Conservation (phyloP, 495 filamentous ascomycete genomes). For the Neurospora sublineolata region DNA sequence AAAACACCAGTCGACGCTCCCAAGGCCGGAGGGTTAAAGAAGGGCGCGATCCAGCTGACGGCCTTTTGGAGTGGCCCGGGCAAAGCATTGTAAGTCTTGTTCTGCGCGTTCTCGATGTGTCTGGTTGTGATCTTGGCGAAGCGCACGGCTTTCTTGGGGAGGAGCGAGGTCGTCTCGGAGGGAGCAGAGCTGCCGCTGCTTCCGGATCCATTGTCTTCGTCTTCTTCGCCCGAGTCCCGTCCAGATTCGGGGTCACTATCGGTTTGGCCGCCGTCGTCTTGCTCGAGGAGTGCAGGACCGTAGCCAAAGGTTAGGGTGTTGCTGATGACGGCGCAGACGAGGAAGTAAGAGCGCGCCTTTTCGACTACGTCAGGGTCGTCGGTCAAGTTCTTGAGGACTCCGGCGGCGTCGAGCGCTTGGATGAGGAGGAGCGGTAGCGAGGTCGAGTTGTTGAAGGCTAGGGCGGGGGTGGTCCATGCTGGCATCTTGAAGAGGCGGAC, state of each 20-base stretch:
- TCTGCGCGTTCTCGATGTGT: constrained; percentile 15
- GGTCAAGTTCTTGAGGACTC: constrained; percentile 46
- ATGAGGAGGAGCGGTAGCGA: constrained; percentile 58
- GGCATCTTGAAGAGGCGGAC: constrained; percentile 38
- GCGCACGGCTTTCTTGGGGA: constrained; percentile 10
- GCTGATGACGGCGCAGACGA: constrained; percentile 40
- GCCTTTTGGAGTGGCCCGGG: constrained; percentile 23
- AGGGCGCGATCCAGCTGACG: constrained; percentile 37
- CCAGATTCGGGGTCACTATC: constrained; percentile 12
- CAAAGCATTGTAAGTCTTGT: constrained; percentile 28
- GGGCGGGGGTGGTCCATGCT: constrained; percentile 52
- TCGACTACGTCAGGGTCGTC: constrained; percentile 42
- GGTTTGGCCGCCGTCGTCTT: constrained; percentile 17
- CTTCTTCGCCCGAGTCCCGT: constrained; percentile 16
- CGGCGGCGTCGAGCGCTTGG: constrained; percentile 51
- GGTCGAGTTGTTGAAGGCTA: constrained; percentile 71
- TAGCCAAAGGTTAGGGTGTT: constrained; percentile 45
- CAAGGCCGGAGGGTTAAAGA: constrained; percentile 56
- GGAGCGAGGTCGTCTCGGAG: constrained; percentile 13
- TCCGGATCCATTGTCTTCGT: not conserved
- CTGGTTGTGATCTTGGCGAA: constrained; percentile 1
- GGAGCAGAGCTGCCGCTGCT: not conserved
- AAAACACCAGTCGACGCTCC: constrained; percentile 50
- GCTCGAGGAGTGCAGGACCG: constrained; percentile 48
- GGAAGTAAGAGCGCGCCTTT: constrained; percentile 60